Conservation (phyloP, 1,284 basidiomycete genomes). For the Moniliella sp. region DNA sequence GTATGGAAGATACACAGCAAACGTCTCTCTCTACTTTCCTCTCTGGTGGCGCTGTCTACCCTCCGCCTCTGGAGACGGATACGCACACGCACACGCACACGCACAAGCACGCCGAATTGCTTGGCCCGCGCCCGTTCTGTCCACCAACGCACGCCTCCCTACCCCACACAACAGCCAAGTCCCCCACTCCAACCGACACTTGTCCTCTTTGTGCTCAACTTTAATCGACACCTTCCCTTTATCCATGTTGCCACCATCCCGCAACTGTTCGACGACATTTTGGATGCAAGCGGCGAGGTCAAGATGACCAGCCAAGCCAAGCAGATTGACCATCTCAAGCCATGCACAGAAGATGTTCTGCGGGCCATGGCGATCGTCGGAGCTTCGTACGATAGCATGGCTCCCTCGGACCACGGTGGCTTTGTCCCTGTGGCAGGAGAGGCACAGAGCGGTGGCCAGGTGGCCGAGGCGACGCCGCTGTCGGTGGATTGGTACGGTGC, state of each 20-base stretch:
- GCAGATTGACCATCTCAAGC: not conserved
- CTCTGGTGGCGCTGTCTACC: not conserved
- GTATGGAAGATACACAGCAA: no score
- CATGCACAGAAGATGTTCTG: not conserved
- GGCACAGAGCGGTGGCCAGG: not conserved
- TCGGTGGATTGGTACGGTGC: not conserved
- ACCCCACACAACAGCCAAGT: no score
- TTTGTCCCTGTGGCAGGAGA: not conserved
- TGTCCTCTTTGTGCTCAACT: not conserved
- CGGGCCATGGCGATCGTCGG: not conserved
- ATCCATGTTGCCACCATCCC: not conserved
- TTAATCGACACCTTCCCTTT: not conserved
- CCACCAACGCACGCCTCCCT: no score
- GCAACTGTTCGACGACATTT: not conserved
- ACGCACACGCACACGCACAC: no score
- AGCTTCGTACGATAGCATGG: not conserved
- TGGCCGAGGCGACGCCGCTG: not conserved
- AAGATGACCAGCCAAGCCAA: not conserved
- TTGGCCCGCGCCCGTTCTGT: not conserved
- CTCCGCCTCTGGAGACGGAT: no score
- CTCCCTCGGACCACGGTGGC: not conserved
- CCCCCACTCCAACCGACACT: not conserved
- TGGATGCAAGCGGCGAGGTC: not conserved
- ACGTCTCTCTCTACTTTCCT: not conserved
- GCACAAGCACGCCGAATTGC: no score